A percentile compares a stretch with the other conserved stretches of the same genome.
Evolutionary conservation across 2,329 filamentous ascomycete species (phyloP).

Genomic region (Scleromitrula shiraiana): DNA sequence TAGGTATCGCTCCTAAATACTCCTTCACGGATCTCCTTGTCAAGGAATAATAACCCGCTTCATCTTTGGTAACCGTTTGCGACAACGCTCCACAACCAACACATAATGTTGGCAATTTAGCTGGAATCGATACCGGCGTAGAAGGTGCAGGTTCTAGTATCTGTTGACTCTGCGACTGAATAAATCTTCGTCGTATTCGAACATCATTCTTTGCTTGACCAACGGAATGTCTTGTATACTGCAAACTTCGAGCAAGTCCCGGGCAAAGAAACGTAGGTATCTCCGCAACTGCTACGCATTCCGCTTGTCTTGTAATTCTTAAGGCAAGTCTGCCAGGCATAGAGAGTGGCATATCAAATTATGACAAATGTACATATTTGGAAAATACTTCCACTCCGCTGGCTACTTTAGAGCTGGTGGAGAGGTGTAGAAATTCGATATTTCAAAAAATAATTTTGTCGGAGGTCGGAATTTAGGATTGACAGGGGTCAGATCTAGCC

Average conservation of each 20-base stretch:
- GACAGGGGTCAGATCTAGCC: constrained; percentile 7
- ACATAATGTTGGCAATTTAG: constrained; percentile 47
- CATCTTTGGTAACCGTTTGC: constrained; percentile 43
- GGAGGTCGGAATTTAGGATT: constrained; percentile 6
- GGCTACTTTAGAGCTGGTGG: background rate
- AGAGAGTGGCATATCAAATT: constrained; percentile 5
- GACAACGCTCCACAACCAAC: constrained; percentile 58
- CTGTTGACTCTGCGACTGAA: constrained; percentile 1
- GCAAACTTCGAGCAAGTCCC: constrained; percentile 16
- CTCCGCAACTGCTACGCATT: constrained; percentile 26
- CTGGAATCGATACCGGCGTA: background rate
- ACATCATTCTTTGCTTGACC: background rate
- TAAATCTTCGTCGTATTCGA: constrained; percentile 5
- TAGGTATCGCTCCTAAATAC: constrained; percentile 34
- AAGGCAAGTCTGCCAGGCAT: constrained; percentile 4
- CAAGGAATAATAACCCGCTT: constrained; percentile 50
- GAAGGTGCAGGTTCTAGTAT: background rate
- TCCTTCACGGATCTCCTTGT: constrained; percentile 42
- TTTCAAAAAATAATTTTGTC: constrained; percentile 5
- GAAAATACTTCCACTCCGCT: background rate
- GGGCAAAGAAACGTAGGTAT: constrained; percentile 44
- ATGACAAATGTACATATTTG: background rate
- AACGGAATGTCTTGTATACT: background rate
- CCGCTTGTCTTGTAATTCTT: constrained; percentile 13
- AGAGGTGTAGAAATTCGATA: background rate